Percentiles rank a stretch among this genome's conserved stretches.
phyloP scores from a whole-genome alignment of 2,329 filamentous ascomycete genomes.

The Nemania diffusa region DNA sequence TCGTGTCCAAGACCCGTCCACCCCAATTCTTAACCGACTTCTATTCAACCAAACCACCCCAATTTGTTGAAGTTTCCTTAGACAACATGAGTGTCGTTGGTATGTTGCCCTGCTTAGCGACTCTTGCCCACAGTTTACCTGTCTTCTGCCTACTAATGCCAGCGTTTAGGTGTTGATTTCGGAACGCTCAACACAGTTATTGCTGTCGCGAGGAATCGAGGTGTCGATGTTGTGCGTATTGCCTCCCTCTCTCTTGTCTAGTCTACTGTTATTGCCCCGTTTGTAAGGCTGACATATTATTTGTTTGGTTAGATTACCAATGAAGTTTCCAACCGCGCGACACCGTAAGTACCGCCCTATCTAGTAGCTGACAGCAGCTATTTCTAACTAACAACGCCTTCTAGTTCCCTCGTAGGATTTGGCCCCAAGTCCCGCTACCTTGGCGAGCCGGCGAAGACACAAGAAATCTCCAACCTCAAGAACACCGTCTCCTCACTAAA shows the following conservation, averaged over 20 bases:
- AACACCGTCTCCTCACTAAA: conserved; percentile 96
- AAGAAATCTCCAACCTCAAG: conserved; percentile 99
- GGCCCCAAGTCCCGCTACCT: conserved; percentile 93
- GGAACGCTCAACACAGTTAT: conserved; percentile 97
- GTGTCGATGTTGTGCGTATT: conserved; percentile 94
- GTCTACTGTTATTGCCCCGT: conserved; percentile 28
- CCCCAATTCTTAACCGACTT: conserved; percentile 5
- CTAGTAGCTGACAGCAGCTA: conserved; percentile 29
- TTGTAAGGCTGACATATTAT: conserved; percentile 34
- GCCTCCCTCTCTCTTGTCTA: conserved; percentile 19
- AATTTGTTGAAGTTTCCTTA: conserved; percentile 46
- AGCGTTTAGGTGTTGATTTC: conserved; percentile 80
- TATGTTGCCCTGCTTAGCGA: conserved; percentile 45
- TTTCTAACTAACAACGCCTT: conserved; percentile 39
- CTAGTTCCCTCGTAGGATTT: conserved; percentile 91
- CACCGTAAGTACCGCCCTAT: conserved; percentile 80
- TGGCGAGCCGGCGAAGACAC: conserved; percentile 95
- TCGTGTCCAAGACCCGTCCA: background rate
- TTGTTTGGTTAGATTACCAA: conserved; percentile 80
- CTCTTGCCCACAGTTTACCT: conserved; percentile 8
- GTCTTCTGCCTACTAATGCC: conserved; percentile 32
- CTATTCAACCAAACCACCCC: conserved; percentile 14
- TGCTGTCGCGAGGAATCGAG: conserved; percentile 96
- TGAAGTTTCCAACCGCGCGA: conserved; percentile 98
- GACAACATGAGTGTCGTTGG: conserved; percentile 66